These are phyloP conservation scores for Lipomyces yamanashiensis DNA, from an alignment of 805 yeast genomes.

Conservation along the genomic window DNA sequence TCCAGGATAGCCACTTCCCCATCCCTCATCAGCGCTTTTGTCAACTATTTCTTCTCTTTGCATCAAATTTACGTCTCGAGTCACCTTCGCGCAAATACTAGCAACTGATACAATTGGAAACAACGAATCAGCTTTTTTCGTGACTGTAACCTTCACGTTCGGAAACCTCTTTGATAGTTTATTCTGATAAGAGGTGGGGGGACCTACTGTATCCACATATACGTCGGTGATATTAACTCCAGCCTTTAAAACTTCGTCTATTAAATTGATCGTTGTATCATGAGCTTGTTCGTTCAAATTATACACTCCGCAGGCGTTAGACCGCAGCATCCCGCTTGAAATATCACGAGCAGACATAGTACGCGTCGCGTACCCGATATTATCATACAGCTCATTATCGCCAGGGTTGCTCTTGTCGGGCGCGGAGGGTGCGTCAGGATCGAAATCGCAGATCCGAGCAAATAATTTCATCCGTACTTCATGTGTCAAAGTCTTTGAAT, in stretches of 20 bases:
- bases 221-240: constrained; percentile 72
- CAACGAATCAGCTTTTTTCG: constrained; percentile 92
- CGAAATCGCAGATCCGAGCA: constrained; percentile 56
- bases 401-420: not conserved
- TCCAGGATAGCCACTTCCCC: constrained; percentile 95
- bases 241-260: constrained; percentile 62
- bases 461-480: constrained; percentile 67
- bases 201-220: constrained; percentile 96
- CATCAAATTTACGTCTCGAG: constrained; percentile 72
- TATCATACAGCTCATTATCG: constrained; percentile 51
- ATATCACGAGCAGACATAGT: constrained; percentile 87
- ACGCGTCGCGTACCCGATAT: constrained; percentile 88
- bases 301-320: constrained; percentile 55
- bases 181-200: constrained; percentile 80
- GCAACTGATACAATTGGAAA: constrained; percentile 95
- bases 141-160: constrained; percentile 69
- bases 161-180: constrained; percentile 78
- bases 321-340: constrained; percentile 82
- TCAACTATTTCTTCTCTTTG: constrained; percentile 36
- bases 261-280: constrained; percentile 83
- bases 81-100: constrained; percentile 93
- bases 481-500: constrained; percentile 85
- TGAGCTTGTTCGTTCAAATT: constrained; percentile 96
- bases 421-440: not conserved
- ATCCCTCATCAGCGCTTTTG: constrained; percentile 41